Evolutionary conservation across 2,329 filamentous ascomycete species (phyloP).

Genomic region (Cordyceps farinosa): DNA sequence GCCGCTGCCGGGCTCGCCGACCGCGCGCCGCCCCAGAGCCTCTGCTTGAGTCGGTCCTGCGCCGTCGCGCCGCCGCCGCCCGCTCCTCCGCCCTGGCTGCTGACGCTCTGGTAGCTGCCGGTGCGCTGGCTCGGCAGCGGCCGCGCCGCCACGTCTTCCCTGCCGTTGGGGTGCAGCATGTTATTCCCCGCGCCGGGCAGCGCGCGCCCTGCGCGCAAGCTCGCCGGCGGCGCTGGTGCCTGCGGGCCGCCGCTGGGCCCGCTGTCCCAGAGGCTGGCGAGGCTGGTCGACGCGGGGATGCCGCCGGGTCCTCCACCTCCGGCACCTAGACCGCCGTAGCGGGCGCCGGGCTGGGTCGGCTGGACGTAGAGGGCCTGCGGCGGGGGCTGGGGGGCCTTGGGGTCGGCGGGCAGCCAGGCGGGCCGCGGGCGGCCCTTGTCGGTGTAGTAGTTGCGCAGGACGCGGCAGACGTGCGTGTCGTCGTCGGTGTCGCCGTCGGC

Average conservation of each 20-base stretch:
- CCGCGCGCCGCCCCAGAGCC: slow-evolving; percentile 62
- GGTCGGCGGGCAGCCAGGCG: slow-evolving; percentile 83
- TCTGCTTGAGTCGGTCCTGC: slow-evolving; percentile 77
- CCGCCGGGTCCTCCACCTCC: slow-evolving; percentile 22
- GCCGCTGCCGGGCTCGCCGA: slow-evolving; percentile 50
- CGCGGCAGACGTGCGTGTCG: slow-evolving; percentile 91
- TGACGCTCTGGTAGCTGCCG: slow-evolving; percentile 66
- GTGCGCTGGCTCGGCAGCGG: slow-evolving; percentile 69
- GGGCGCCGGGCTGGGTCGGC: slow-evolving; percentile 45
- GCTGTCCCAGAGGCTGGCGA: slow-evolving; percentile 59
- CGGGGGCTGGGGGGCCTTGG: slow-evolving; percentile 60
- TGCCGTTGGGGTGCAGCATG: slow-evolving; percentile 21
- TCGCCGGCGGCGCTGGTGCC: slow-evolving; percentile 29
- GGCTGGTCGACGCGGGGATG: slow-evolving; percentile 15
- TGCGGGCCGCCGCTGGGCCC: slow-evolving; percentile 29
- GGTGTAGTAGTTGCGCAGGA: slow-evolving; percentile 86
- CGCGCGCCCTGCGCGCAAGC: slow-evolving; percentile 29
- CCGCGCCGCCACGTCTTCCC: slow-evolving; percentile 44
- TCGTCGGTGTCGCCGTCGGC: slow-evolving; percentile 74
- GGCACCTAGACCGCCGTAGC: slow-evolving; percentile 47
- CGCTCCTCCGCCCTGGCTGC: slow-evolving; percentile 28
- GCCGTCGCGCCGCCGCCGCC: slow-evolving; percentile 53
- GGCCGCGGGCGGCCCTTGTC: slow-evolving; percentile 83
- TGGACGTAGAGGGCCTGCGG: slow-evolving; percentile 53
- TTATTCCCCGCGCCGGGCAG: neutral